Base-by-base conservation (phyloP, 2,329 filamentous ascomycete genomes). In the Neofusicoccum sp. region DNA sequence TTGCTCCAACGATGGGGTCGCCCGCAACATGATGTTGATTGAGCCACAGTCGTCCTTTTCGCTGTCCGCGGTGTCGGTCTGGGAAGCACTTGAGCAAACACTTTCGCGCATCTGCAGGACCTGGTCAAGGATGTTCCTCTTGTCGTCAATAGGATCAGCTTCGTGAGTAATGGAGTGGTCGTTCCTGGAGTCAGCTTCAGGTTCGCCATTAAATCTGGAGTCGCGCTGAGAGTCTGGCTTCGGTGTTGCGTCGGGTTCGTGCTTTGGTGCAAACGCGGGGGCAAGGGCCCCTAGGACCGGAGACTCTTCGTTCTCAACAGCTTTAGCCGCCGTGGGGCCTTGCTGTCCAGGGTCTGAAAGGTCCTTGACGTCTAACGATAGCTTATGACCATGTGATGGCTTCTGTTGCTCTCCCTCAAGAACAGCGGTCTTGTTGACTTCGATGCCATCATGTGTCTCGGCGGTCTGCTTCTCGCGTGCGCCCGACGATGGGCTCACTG, bases 241-340 rank as follows among this genome's bases (percentile, higher is more conserved):
- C 11, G 61, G 36, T 11, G 50, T 41, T 4, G 36, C 16, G 11
- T 49, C 50, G 11, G 22, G 36, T 34, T 48, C 47, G 31, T 8
- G 16, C n/a, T 62, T 39, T 31, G 59, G 48, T 6, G 44, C 34
- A 5, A 62, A 39, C 5, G 61, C 14, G 16, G 61, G 43, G 11
- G 44, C 52, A 16, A 63, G 52, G n/a, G 54, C 83, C 5, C 86
- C 88, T 14, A 92, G 76, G 2, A 86, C 86, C 7, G 89, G 89
- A 33, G 89, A 90, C 69, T 90, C 88, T 50, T 78, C 75, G 12
- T 68, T 70, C 62, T 81, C 79, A 52, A 81, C 79, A 49, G 78
- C 76, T 2, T 78, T 81, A 16, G 74, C 74, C 31, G 77, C 78
- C 54, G 67, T 49, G 3, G 73, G 68, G 36, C 72, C 73, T 16